Base-by-base conservation (phyloP, 306 rosid species). In the Sphenostylis stenocarpa region DNA sequence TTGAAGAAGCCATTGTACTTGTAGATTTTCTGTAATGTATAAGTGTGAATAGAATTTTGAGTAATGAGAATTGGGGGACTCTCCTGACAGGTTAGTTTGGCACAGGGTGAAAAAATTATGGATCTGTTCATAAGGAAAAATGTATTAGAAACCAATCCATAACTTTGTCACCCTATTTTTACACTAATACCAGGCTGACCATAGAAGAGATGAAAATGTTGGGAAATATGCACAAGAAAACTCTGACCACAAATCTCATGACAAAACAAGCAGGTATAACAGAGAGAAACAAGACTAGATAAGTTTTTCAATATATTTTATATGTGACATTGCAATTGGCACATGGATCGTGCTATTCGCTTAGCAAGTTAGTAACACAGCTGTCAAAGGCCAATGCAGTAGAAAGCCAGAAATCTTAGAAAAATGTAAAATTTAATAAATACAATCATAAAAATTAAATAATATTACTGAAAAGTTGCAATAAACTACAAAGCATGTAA, bases 1-100 rank as follows among this genome's bases (percentile, higher is more conserved):
- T 92, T 19, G 96, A 87, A 82, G 94, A 87, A 75, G 89, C 87
- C 55, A 28, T 64, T 66, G 84, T 16, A 64, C 80, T 82, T 63
- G 93, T 81, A 63, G 91, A 64, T 73, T 84, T 92, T 81, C 98
- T 92, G 93, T 70, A 70, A 72, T 61, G 56, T 61, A 81, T 53
- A 24, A 61, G 61, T 45, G 43, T 69, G 41, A 84, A 76, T 63
- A 79, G 58, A 71, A 78, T n/a, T 28, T 16, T 69, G 12, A 80
- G 70, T 68, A 57, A 52, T 44, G 34, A 61, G 4, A 24, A 41
- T 16, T 0, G 43, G 45, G 49, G 49, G 53, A 41, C 19, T 13
- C 67, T 16, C 20, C 56, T 47, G n/a, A 49, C 62, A 62, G 62
- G 36, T 61, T 24, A 75, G 13, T 23, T 44, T n/a, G n/a, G n/a